Evolutionary conservation across 345 rosid genomes (phyloP).

Genomic region (Syzygium aqueum): DNA sequence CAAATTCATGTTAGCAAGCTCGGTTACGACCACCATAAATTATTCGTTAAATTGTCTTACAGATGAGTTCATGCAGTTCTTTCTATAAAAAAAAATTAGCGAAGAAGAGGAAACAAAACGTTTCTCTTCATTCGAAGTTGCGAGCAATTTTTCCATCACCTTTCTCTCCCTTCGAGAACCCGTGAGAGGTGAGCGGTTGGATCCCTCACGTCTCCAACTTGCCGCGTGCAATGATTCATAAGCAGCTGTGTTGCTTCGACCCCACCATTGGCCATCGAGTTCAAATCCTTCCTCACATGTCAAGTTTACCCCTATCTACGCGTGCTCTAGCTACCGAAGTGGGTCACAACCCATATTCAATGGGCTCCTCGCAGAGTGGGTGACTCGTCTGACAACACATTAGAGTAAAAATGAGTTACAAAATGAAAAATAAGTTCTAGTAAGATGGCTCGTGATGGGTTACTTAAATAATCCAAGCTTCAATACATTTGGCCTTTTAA

Average conservation of each 20-base stretch:
- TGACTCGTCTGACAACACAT: no score
- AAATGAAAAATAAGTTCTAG: no score
- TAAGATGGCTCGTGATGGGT: no score
- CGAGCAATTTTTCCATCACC: background rate
- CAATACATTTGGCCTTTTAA: no score
- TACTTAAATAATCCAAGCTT: no score
- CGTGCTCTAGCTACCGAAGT: no score
- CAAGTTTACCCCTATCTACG: no score
- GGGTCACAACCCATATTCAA: no score
- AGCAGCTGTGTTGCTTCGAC: background rate
- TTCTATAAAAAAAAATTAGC: background rate
- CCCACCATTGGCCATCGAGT: background rate
- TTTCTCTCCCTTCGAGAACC: background rate
- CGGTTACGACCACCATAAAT: background rate
- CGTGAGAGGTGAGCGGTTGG: background rate
- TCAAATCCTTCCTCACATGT: background rate
- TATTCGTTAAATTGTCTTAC: background rate
- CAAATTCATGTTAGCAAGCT: background rate
- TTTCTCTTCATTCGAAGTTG: background rate
- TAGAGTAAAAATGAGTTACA: no score
- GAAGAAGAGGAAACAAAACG: background rate
- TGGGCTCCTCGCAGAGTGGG: no score
- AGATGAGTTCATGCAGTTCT: background rate
- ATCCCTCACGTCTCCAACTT: background rate
- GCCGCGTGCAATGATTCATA: background rate